Evolutionary conservation across 495 filamentous ascomycete genomes (phyloP).

Genomic region (Ascobolus immersus): DNA sequence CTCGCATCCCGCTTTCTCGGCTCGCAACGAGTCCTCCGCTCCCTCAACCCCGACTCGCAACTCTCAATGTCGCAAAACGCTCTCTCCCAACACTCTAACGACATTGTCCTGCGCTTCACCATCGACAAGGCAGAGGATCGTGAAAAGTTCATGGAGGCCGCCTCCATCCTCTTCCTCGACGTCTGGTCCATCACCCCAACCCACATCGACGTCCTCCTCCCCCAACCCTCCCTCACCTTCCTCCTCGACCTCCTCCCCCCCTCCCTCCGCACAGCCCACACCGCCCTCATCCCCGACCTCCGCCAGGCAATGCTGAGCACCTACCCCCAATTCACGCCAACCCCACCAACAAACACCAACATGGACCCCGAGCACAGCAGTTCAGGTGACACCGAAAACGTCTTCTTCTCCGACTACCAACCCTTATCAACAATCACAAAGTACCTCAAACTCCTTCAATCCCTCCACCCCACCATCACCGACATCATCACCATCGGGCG

Average conservation of each 20-base stretch:
- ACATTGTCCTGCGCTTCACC: conserved; percentile 75
- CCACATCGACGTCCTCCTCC: conserved; percentile 67
- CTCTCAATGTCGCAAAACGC: too few relatives aligned
- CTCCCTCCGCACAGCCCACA: conserved; percentile 47
- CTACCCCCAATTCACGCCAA: conserved; percentile 28
- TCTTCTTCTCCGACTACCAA: conserved; percentile 78
- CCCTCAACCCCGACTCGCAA: too few relatives aligned
- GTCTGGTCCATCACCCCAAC: conserved; percentile 66
- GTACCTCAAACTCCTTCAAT: conserved; percentile 75
- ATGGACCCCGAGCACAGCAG: conserved; percentile 15
- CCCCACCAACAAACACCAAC: conserved; percentile 11
- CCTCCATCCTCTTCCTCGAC: conserved; percentile 55
- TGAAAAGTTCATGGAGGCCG: conserved; percentile 42
- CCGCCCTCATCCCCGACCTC: conserved; percentile 55
- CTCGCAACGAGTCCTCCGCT: too few relatives aligned
- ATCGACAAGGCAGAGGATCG: conserved; percentile 45
- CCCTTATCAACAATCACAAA: conserved; percentile 48
- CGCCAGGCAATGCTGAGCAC: conserved; percentile 51
- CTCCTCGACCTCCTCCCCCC: conserved; percentile 57
- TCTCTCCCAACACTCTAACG: conserved; percentile 54
- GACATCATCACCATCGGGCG: conserved; percentile 48
- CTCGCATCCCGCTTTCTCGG: too few relatives aligned
- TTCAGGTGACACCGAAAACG: conserved; percentile 25
- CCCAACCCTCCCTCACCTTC: conserved; percentile 48
- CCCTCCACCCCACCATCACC: conserved; percentile 64